Evolutionary conservation across 2,329 filamentous ascomycete species (phyloP), one percentile per base, ranked within the genome.

Genomic region (Fusarium camptoceras): DNA sequence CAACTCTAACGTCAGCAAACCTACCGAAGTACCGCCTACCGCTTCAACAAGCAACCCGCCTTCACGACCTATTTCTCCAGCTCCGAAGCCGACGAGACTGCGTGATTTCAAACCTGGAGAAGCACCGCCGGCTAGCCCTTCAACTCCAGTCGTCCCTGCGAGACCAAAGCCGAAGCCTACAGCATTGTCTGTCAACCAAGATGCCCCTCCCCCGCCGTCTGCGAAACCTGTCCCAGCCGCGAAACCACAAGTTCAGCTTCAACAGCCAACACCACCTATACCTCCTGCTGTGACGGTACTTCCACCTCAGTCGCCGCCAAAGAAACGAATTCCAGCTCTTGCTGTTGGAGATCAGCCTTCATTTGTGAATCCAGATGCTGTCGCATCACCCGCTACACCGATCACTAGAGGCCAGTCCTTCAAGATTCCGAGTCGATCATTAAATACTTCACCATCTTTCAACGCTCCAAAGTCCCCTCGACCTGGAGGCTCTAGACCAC

Each of bases 291-390:
- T 94, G 61, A 88, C 86, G 8, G 83, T 94, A 48, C 86, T 93
- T 57, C 91, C 92, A 44, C 92, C 92, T 8, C 86, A 86, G 54
- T 93, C 92, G 14, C 91, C 92, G 1, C 87, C 89, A 2, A 91
- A 89, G 68, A 78, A 76, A 49, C 81, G 78, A 46, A 68, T 77
- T 20, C 73, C 78, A 24, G 76, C 76, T 39, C 56, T 81, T 10
- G 72, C 79, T 15, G 67, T 78, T 12, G 78, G 78, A 37, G 84
- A 87, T 18, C 80, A 82, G 42, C 80, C 81, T 20, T 77, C 77
- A n/a, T 84, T 83, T 69, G 75, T 88, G 10, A 84, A 84, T 57
- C 82, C 86, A 16, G 84, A 86, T 67, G 76, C 83, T 37, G 73
- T 83, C 48, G 77, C 82, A 50, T 76, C 81, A 39, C 77, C 81